Base-by-base conservation (phyloP, 805 yeast species). In the Dipodascus albidus region DNA sequence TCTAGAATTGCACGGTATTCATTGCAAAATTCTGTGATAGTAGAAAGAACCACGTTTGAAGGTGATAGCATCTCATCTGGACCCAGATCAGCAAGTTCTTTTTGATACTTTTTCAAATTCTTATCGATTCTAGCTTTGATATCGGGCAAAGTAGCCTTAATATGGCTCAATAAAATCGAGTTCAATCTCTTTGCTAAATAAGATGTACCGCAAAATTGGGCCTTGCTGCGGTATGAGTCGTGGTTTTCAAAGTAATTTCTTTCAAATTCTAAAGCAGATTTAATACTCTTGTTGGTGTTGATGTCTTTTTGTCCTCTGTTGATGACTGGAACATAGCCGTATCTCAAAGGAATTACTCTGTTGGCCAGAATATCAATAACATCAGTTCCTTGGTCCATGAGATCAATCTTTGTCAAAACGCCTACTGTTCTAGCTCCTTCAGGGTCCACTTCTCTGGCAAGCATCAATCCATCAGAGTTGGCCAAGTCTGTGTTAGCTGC, bases 341-440 rank as follows among this genome's bases (percentile, higher is more conserved):
- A 86, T 69, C 96, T 80, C 64, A 93, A 78, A 4, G 98, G 98
- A 64, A 93, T 91, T 51, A 93, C 91, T 67, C 96, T 80, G 54
- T 97, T 97, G 11, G 96, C 90, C 63, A 93, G 75, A 62, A 93
- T 90, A 67, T 93, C 99, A 62, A 89, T 80, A 48, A 95, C 98
- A 71, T 93, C 96, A 2, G 99, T 93, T 54, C 99, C 99, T 63
- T 87, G 84, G 68, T 93, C 99, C 99, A 93, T 93, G 60, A 93
- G 78, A 70, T 93, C 99, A 53, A 93, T 87, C 71, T 93, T 93
- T 27, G 98, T 93, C 59, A 93, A 78, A 31, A 93, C 99, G 70
- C 99, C 99, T 60, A 93, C 86, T 21, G 99, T 93, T 74, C 99
- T 81, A 47, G 65, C 61, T 50, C 99, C 99, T 68, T 89, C 95